These are phyloP conservation scores for Gossypium raimondii DNA, from an alignment of 345 rosid genomes.

Conservation along the genomic window DNA sequence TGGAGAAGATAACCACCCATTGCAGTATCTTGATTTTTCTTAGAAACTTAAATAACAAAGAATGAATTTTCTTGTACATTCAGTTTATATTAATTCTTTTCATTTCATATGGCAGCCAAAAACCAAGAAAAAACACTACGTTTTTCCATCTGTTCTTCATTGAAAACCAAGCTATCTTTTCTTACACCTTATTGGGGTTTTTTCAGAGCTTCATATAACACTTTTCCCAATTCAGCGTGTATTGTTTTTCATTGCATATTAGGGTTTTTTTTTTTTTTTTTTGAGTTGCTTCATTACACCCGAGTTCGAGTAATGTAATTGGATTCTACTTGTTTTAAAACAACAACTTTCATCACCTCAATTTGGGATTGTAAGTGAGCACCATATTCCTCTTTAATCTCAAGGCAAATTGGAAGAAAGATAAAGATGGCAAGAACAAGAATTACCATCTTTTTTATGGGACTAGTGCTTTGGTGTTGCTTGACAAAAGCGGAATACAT, in stretches of 20 bases:
- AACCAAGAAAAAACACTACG: too few species aligned
- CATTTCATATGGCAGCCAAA: neutral
- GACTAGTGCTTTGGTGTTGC: conserved; percentile 8
- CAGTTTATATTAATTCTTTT: neutral
- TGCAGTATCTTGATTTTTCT: neutral
- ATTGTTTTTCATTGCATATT: too few species aligned
- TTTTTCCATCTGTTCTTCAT: neutral
- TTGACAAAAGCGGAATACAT: conserved; percentile 15
- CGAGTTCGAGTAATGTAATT: too few species aligned
- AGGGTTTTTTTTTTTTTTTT: too few species aligned
- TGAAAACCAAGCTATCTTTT: neutral
- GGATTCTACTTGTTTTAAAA: too few species aligned
- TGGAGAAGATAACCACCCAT: neutral
- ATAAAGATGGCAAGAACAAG: conserved; percentile 10
- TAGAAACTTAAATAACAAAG: neutral
- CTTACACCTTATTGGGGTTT: too few species aligned
- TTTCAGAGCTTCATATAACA: neutral
- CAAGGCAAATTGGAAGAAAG: neutral
- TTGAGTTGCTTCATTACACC: too few species aligned
- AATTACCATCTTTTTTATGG: neutral
- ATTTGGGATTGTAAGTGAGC: neutral
- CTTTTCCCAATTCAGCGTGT: too few species aligned
- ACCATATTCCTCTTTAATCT: neutral
- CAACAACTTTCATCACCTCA: neutral
- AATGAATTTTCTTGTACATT: neutral